These are phyloP conservation scores for Arthrobotrys sphaeroides DNA, from an alignment of 2,329 filamentous ascomycete species.

Conservation along the genomic window DNA sequence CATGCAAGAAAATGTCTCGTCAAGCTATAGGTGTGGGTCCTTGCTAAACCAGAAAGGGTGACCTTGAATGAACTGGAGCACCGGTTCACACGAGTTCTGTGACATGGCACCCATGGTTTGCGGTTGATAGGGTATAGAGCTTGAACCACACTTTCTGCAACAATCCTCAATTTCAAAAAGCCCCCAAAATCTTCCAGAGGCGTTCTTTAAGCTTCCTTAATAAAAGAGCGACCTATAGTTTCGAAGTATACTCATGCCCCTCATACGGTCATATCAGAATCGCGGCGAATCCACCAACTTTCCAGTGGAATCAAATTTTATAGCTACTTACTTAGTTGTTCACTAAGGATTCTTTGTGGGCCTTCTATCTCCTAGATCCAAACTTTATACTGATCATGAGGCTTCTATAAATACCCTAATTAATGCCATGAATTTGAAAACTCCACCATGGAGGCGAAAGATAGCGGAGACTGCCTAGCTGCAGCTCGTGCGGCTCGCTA, in stretches of 20 bases:
- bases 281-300: too few relatives aligned
- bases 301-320: too few relatives aligned
- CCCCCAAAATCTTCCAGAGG: background rate
- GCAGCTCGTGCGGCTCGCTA: conserved; percentile 50
- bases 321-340: too few relatives aligned
- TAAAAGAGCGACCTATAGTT: background rate
- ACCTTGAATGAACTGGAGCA: conserved; percentile 10
- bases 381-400: background rate
- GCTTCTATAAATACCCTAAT: background rate
- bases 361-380: too few relatives aligned
- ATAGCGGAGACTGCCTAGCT: conserved; percentile 37
- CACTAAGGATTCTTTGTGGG: too few relatives aligned
- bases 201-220: background rate
- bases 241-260: background rate
- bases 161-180: background rate
- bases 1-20: conserved; percentile 45
- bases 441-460: background rate
- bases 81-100: background rate
- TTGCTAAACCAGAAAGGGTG: background rate
- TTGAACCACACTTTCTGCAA: conserved; percentile 1
- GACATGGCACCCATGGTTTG: conserved; percentile 28
- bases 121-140: background rate
- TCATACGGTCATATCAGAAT: too few relatives aligned
- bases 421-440: background rate
- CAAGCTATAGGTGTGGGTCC: conserved; percentile 30